Base-by-base conservation (phyloP, 192 early-diverging fungal genomes). In the Chytriomyces sp. region DNA sequence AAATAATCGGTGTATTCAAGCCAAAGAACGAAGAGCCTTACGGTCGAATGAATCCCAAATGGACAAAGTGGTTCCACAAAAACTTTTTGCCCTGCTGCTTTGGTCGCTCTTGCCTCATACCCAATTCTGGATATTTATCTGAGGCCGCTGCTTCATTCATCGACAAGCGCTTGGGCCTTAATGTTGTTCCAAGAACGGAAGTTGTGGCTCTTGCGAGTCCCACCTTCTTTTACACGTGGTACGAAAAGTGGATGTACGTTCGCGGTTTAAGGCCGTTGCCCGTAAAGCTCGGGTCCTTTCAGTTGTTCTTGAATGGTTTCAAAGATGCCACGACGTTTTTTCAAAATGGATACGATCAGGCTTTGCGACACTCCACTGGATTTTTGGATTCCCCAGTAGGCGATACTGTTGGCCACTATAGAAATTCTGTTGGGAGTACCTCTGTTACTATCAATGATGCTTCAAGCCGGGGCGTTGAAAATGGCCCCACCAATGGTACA, bases 1-100 rank as follows among this genome's bases (percentile, higher is more conserved):
- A 89, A 64, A 93, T 93, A 69, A 91, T 97, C 5, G 95, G 93
- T 6, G 94, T 96, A 0, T 97, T 96, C 80, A 97, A 97, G 75
- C 96, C 89, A 20, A 87, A 86, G 69, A 85, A 90, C 79, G 89
- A 90, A 65, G 89, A 90, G 71, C 89, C 89, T 13, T 90, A 90
- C 53, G 89, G 89, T 2, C 81, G 82, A 87, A 71, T 93, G 89
- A 84, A 93, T 89, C 78, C 94, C 86, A 96, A 97, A 82, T 97
- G 94, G 95, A 89, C 92, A 2, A 96, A 97, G 78, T 97, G 93
- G 94, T 84, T 96, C 20, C 96, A 97, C 71, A 83, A 92, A 16
- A 94, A 94, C 78, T 64, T 95, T 16, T 91, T 94, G 63, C 93
- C 94, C 5, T 97, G 94, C 77, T 94, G 90, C 65, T 97, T 97